Conservation (phyloP, 2,329 filamentous ascomycete species). For the Diaporthe sp. region DNA sequence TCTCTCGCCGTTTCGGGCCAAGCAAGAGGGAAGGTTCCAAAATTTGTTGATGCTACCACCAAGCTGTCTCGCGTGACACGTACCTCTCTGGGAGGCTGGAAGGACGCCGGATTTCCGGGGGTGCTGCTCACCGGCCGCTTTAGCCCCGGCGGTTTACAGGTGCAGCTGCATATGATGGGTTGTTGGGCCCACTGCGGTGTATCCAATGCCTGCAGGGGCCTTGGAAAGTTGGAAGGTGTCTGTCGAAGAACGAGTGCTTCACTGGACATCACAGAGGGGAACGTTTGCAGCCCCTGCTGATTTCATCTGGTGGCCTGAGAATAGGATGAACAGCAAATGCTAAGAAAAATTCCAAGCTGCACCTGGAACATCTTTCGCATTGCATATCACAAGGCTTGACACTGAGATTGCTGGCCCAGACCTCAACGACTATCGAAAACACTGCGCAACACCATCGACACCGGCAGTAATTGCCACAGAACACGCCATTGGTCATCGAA, state of each 20-base stretch:
- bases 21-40: not conserved
- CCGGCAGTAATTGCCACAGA: not conserved
- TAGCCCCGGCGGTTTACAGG: slow-evolving; percentile 1
- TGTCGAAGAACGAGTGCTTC: not conserved
- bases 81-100: not conserved
- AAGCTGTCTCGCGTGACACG: not conserved
- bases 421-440: not conserved
- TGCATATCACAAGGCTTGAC: not conserved
- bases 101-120: not conserved
- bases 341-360: too few species aligned
- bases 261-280: not conserved
- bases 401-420: not conserved
- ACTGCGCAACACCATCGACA: not conserved
- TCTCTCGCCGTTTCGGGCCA: not conserved
- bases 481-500: not conserved
- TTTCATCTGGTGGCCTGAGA: not conserved
- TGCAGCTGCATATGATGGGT: slow-evolving; percentile 11
- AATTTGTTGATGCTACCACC: not conserved
- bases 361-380: not conserved
- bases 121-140: slow-evolving; percentile 12
- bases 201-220: slow-evolving; percentile 22
- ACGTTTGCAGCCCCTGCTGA: not conserved
- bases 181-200: slow-evolving; percentile 20
- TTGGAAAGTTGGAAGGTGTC: not conserved
- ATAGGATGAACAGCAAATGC: not conserved